Evolutionary conservation across 2,329 filamentous ascomycete genomes (phyloP).

Genomic region (Talaromyces sp.): DNA sequence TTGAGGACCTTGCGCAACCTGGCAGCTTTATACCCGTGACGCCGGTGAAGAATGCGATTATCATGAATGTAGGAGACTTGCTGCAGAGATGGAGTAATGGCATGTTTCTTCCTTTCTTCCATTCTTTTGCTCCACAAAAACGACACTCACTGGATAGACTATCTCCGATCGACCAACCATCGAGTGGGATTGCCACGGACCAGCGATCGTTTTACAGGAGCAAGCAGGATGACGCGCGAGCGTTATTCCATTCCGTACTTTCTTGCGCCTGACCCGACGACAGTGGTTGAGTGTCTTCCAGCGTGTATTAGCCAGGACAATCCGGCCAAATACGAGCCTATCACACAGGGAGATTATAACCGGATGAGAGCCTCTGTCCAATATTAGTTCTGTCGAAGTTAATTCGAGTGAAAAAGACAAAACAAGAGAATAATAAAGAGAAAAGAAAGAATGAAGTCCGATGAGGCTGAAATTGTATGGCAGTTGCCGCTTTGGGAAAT

Average conservation of each 20-base stretch:
- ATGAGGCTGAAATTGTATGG: neutral
- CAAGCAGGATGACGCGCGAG: constrained; percentile 42
- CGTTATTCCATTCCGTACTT: constrained; percentile 60
- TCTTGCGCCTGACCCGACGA: constrained; percentile 46
- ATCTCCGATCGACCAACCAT: constrained; percentile 50
- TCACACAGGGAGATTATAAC: constrained; percentile 35
- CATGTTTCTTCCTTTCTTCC: constrained; percentile 14
- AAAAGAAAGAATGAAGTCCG: no score
- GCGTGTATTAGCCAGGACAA: constrained; percentile 40
- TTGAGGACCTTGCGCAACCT: constrained; percentile 37
- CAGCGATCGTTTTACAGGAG: constrained; percentile 32
- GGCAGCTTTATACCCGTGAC: constrained; percentile 39
- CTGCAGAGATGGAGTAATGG: constrained; percentile 49
- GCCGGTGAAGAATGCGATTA: constrained; percentile 37
- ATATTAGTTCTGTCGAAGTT: constrained; percentile 13
- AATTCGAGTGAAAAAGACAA: neutral
- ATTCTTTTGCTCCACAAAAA: neutral
- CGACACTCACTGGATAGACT: constrained; percentile 27
- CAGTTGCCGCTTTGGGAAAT: neutral
- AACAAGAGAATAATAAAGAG: neutral
- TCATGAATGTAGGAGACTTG: constrained; percentile 49
- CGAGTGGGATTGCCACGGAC: constrained; percentile 46
- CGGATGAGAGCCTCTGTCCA: constrained; percentile 29
- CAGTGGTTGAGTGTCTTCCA: constrained; percentile 49
- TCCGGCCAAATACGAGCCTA: constrained; percentile 49